Evolutionary conservation across 2,329 filamentous ascomycete genomes (phyloP).

Genomic region (Chaetomium sp.): DNA sequence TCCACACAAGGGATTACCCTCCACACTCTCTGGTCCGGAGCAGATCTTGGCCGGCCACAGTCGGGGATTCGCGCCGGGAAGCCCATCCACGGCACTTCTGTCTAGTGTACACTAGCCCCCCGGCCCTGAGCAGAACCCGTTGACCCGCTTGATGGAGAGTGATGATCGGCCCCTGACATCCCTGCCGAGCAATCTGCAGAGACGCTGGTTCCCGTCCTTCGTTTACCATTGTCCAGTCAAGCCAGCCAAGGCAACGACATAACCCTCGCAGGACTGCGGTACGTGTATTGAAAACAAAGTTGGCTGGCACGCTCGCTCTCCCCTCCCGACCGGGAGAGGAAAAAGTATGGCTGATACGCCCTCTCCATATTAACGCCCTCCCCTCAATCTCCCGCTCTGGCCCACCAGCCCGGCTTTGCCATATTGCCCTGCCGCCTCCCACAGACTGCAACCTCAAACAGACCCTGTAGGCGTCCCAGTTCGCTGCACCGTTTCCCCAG

Average conservation of each 20-base stretch:
- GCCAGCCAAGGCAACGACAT: neutral
- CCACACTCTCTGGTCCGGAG: too few species aligned
- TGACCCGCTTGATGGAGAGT: conserved; percentile 23
- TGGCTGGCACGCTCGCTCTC: neutral
- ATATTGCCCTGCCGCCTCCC: conserved; percentile 26
- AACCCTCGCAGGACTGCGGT: neutral
- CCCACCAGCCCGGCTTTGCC: conserved; percentile 27
- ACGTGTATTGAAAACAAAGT: neutral
- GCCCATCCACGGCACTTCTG: conserved; percentile 14
- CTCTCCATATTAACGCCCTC: conserved; percentile 21
- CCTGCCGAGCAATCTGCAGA: conserved; percentile 23
- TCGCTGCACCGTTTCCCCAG: conserved; percentile 13
- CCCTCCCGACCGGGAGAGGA: too few species aligned
- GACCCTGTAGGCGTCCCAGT: conserved; percentile 10
- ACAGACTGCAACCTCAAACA: conserved; percentile 18
- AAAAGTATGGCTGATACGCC: conserved; percentile 11
- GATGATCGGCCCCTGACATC: conserved; percentile 20
- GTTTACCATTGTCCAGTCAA: conserved; percentile 12
- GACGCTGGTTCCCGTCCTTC: conserved; percentile 2
- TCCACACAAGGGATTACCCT: conserved; percentile 12
- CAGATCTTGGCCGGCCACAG: neutral
- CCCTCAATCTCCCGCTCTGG: conserved; percentile 24
- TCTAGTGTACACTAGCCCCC: neutral
- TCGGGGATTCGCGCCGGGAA: conserved; percentile 1
- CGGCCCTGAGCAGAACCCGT: conserved; percentile 18